Evolutionary conservation across 2,329 filamentous ascomycete genomes (phyloP).

Genomic region (Fusarium oligoseptatum): DNA sequence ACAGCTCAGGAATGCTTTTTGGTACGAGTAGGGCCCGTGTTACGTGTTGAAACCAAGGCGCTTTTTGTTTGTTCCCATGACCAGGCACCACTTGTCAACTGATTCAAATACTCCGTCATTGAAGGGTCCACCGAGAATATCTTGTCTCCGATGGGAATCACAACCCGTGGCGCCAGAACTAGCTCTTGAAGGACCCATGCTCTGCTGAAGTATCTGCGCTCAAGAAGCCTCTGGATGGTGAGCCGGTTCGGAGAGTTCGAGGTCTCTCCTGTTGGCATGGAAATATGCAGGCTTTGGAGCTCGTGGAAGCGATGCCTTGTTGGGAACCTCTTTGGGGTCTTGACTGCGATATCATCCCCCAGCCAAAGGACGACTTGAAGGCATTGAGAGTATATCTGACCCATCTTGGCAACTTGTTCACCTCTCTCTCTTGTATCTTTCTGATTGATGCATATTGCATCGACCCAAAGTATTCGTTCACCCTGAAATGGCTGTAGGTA

Average conservation of each 20-base stretch:
- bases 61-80: not conserved
- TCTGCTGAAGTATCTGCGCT: not conserved
- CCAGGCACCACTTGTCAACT: not conserved
- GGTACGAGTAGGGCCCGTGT: not conserved
- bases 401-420: not conserved
- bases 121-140: not conserved
- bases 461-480: not conserved
- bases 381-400: not conserved
- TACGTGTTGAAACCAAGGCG: not conserved
- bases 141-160: not conserved
- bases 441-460: constrained; percentile 1
- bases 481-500: not conserved
- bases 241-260: not conserved
- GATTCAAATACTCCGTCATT: not conserved
- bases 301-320: not conserved
- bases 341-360: not conserved
- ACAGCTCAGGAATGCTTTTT: not conserved
- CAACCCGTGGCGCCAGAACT: not conserved
- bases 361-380: not conserved
- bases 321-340: not conserved
- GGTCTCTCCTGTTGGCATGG: not conserved
- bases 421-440: not conserved
- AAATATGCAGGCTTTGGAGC: not conserved
- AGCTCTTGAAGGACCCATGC: not conserved
- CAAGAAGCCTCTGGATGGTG: not conserved